Evolutionary conservation across 805 yeast species (phyloP), one percentile per base, ranked within the genome.

Genomic region (Saturnispora saitoi): DNA sequence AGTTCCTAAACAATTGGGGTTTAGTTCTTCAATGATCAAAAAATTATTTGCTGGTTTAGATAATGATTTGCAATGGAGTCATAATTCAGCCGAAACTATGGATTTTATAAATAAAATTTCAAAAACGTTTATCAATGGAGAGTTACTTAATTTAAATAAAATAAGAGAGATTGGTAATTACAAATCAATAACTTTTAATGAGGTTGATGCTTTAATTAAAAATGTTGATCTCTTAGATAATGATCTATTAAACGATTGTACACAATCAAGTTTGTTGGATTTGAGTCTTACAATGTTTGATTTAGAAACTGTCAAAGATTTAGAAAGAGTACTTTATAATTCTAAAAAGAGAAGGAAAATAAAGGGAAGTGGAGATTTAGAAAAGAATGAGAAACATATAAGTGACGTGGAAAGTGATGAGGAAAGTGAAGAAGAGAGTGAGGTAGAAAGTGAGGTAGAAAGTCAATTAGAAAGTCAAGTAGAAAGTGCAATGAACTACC

Each of bases 201-300:
- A 34, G 10, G 38, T 34, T 17, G 38, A 34, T 10, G 11, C 10
- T 17, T 12, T 34, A 17, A 34, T 34, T 14, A n/a, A 34, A 20
- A 14, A 9, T 17, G 38, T 34, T 17, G 19, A 7, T 34, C 22
- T 34, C 3, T 17, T 19, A 8, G 38, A n/a, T 2, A 10, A 34
- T 20, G 38, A 54, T 42, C 46, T 58, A 19, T 57, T 65, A 0
- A 40, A 49, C 2, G 62, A 62, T 6, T 44, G 63, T 0, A 49
- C 64, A 22, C 32, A 43, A 14, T 29, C 39, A 10, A 42, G 32
- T 28, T n/a, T 54, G 3, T 26, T 56, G 1, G 40, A 51, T 37
- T 32, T 49, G n/a, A 51, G 47, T 4, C 29, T 54, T 22, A 29
- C 47, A 20, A 32, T 49, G 8, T 54, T 50, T 32, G 56, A 56